Evolutionary conservation across 2,329 filamentous ascomycete genomes (phyloP).

Genomic region (Pseudopithomyces chartarum): DNA sequence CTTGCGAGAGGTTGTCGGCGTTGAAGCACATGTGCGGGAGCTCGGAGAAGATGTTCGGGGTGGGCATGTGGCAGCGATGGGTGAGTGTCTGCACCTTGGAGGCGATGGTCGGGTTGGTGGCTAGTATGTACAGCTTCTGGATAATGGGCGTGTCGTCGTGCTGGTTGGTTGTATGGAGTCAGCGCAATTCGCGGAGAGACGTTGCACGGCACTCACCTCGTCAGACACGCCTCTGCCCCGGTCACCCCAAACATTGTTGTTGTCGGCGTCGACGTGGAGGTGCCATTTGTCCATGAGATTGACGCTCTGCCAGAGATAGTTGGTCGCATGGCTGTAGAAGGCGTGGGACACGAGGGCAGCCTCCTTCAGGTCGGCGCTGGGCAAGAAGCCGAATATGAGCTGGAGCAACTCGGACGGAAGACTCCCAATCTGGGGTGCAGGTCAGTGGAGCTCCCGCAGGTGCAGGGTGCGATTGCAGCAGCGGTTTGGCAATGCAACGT

Average conservation of each 20-base stretch:
- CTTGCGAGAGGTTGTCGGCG: conserved; percentile 45
- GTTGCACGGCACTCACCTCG: conserved; percentile 14
- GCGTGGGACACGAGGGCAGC: conserved; percentile 43
- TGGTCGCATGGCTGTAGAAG: conserved; percentile 43
- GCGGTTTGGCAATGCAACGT: not conserved
- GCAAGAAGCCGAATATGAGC: conserved; percentile 44
- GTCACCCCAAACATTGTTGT: conserved; percentile 19
- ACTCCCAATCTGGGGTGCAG: conserved; percentile 25
- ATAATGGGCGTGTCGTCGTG: conserved; percentile 51
- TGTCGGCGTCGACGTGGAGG: conserved; percentile 21
- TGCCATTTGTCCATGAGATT: conserved; percentile 48
- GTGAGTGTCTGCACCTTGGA: conserved; percentile 50
- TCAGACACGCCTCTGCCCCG: conserved; percentile 23
- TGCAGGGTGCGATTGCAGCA: not conserved
- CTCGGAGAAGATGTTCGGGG: conserved; percentile 51
- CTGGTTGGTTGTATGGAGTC: not conserved
- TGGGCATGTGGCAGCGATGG: conserved; percentile 53
- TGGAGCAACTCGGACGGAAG: conserved; percentile 51
- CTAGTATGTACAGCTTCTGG: conserved; percentile 49
- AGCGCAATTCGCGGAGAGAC: not conserved
- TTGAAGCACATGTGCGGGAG: conserved; percentile 49
- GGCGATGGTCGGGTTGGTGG: conserved; percentile 49
- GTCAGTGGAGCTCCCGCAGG: conserved; percentile 6
- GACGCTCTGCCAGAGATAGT: conserved; percentile 48
- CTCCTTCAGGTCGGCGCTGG: conserved; percentile 32